Conservation (phyloP, 331 rosid genomes). For the Rosa hybrid region DNA sequence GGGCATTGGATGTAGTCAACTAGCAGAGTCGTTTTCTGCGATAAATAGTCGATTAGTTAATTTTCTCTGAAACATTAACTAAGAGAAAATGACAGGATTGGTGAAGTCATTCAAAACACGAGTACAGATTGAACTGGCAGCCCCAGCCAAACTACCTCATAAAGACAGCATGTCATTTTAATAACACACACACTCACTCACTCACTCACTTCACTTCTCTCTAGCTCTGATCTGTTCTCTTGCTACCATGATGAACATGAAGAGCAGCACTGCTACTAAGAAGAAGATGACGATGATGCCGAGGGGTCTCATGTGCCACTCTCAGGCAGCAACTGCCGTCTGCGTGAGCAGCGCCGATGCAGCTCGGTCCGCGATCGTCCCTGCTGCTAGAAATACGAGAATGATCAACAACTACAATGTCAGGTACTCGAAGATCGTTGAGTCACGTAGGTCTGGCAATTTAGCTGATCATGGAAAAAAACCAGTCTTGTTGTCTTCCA, state of each 20-base stretch:
- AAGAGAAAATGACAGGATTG: constrained; percentile 47
- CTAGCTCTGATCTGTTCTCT: not conserved
- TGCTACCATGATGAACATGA: constrained; percentile 39
- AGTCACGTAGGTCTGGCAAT: constrained; percentile 30
- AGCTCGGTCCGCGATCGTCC: constrained; percentile 29
- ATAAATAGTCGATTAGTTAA: not conserved
- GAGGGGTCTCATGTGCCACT: constrained; percentile 81
- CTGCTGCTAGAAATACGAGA: constrained; percentile 18
- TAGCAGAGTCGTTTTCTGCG: not conserved
- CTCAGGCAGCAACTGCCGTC: constrained; percentile 68
- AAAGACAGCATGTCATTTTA: constrained; percentile 42
- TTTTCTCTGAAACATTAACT: constrained; percentile 34
- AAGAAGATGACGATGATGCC: constrained; percentile 40
- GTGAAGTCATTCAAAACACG: constrained; percentile 40
- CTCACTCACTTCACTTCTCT: constrained; percentile 7
- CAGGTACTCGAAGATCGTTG: constrained; percentile 66
- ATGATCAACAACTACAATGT: constrained; percentile 32
- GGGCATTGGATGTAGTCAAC: constrained; percentile 1
- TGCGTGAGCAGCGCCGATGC: constrained; percentile 59
- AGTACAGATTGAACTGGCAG: constrained; percentile 30
- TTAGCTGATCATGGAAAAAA: not conserved
- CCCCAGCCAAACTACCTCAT: constrained; percentile 39
- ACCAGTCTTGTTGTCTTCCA: constrained; percentile 3
- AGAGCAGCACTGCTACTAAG: constrained; percentile 6
- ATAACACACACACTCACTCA: constrained; percentile 20